phyloP scores from a whole-genome alignment of 768 basidiomycete species.

The Paxillus involutus region DNA sequence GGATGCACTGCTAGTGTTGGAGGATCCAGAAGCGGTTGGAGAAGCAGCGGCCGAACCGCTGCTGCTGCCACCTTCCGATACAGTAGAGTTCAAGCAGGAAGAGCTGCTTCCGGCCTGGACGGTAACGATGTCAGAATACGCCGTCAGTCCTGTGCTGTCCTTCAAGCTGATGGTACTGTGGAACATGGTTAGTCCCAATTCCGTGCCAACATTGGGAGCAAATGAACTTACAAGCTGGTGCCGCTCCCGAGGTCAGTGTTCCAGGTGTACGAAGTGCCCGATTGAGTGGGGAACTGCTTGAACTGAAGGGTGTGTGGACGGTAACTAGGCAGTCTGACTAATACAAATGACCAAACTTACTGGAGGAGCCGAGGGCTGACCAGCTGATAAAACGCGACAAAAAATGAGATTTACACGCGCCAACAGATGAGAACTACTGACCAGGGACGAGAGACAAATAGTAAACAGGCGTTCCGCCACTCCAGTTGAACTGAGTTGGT shows the following conservation, averaged over 20 bases:
- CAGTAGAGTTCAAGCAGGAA: slow-evolving; percentile 27
- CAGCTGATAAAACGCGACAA: slow-evolving; percentile 38
- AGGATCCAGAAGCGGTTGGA: slow-evolving; percentile 2
- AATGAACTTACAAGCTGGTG: slow-evolving; percentile 45
- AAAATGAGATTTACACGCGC: neutral
- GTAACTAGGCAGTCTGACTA: slow-evolving; percentile 1
- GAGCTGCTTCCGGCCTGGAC: slow-evolving; percentile 37
- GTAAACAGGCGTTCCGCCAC: slow-evolving; percentile 52
- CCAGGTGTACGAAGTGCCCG: slow-evolving; percentile 52
- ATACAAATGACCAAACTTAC: slow-evolving; percentile 35
- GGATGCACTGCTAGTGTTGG: neutral
- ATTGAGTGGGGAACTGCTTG: slow-evolving; percentile 49
- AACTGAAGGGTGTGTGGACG: slow-evolving; percentile 37
- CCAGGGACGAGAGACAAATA: slow-evolving; percentile 63
- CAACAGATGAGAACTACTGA: slow-evolving; percentile 25
- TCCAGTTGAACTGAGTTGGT: slow-evolving; percentile 57
- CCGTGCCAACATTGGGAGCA: neutral
- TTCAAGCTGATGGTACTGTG: slow-evolving; percentile 55
- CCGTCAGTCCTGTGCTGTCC: slow-evolving; percentile 54
- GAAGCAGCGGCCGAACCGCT: slow-evolving; percentile 6
- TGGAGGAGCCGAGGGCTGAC: slow-evolving; percentile 48
- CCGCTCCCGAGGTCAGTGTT: slow-evolving; percentile 44
- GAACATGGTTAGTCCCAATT: neutral
- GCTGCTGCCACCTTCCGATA: slow-evolving; percentile 10
- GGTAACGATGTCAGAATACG: slow-evolving; percentile 52